Conservation (phyloP, 2,329 filamentous ascomycete genomes). For the Cladosporium sp. region DNA sequence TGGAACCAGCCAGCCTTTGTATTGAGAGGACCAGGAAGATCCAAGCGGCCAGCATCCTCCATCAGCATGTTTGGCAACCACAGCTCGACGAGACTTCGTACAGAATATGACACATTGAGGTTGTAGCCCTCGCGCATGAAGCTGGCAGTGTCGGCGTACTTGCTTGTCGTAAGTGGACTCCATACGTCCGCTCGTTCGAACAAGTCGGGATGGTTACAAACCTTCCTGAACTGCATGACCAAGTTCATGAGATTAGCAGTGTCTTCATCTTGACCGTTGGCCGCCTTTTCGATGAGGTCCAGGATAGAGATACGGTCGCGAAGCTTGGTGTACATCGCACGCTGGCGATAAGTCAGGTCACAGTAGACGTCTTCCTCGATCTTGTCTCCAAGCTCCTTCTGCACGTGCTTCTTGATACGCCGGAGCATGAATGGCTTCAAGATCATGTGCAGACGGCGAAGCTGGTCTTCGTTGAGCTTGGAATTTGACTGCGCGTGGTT, state of each 20-base stretch:
- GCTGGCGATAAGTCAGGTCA: constrained; percentile 91
- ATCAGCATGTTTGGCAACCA: constrained; percentile 77
- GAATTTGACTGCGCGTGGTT: constrained; percentile 98
- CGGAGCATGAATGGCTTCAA: constrained; percentile 99
- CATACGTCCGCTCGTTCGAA: constrained; percentile 92
- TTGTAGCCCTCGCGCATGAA: constrained; percentile 85
- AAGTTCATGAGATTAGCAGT: constrained; percentile 97
- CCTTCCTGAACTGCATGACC: constrained; percentile 99
- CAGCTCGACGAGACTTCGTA: constrained; percentile 81
- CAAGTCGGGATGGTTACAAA: constrained; percentile 96
- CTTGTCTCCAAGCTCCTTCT: constrained; percentile 98
- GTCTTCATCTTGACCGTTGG: constrained; percentile 88
- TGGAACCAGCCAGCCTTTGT: constrained; percentile 71
- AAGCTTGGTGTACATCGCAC: constrained; percentile 86
- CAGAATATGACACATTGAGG: constrained; percentile 80
- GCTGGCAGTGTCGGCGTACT: constrained; percentile 91
- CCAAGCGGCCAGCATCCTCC: constrained; percentile 71
- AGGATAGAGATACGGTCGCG: constrained; percentile 98
- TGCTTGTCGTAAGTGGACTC: constrained; percentile 77
- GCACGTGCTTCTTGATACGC: constrained; percentile 98
- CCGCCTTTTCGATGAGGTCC: constrained; percentile 96
- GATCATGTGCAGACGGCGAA: constrained; percentile 97
- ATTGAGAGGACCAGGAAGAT: constrained; percentile 71
- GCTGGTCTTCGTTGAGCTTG: constrained; percentile 97
- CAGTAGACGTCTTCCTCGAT: constrained; percentile 96